These are phyloP conservation scores for Aureobasidium sp. DNA, from an alignment of 2,329 filamentous ascomycete genomes.

Conservation along the genomic window DNA sequence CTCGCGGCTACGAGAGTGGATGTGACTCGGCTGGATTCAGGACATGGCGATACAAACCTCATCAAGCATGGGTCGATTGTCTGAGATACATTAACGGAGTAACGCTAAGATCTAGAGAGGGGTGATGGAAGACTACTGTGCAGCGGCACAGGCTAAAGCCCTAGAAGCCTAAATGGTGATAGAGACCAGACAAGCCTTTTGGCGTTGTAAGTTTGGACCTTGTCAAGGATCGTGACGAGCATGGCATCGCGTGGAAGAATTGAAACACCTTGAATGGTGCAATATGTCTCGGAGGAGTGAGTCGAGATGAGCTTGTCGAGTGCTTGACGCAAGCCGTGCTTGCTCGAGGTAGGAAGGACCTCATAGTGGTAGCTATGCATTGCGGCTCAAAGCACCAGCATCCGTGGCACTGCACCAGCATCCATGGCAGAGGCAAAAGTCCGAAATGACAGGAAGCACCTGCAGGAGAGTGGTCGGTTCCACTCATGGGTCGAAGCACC, in stretches of 20 bases:
- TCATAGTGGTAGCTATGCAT: not conserved
- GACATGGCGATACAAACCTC: not conserved
- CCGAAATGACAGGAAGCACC: constrained; percentile 6
- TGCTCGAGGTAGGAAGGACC: not conserved
- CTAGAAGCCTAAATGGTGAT: constrained; percentile 1
- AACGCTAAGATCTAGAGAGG: constrained; percentile 2
- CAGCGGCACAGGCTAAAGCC: constrained; percentile 3
- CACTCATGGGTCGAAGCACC: not conserved
- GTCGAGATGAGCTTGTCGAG: not conserved
- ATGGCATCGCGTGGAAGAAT: constrained; percentile 3
- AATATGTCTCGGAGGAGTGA: not conserved
- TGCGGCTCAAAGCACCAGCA: not conserved
- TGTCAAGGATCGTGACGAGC: not conserved
- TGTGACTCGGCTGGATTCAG: not conserved
- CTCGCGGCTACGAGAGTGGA: not conserved
- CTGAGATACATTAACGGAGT: constrained; percentile 1
- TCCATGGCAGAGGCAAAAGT: not conserved
- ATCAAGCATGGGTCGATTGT: not conserved
- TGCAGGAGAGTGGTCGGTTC: not conserved
- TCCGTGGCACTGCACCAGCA: not conserved
- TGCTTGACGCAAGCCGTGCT: not conserved
- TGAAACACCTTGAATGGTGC: constrained; percentile 2
- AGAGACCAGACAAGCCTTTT: constrained; percentile 9
- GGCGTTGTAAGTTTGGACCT: not conserved
- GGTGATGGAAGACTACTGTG: not conserved